phyloP scores from a whole-genome alignment of 1,139 yeast genomes.

The Debaryomyces psychrophilus region DNA sequence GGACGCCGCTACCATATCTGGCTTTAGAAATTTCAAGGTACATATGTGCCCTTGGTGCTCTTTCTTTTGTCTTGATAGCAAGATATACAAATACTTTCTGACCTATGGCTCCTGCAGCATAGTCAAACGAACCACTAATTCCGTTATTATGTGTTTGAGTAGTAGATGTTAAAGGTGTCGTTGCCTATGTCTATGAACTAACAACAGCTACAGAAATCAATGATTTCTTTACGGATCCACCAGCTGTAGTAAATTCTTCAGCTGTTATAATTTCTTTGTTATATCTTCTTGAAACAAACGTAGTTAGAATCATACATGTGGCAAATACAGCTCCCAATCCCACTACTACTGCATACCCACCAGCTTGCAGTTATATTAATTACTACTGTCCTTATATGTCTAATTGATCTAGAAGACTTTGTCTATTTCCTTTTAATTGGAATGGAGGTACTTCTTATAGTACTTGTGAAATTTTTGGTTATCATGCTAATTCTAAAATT shows the following conservation, averaged over 20 bases:
- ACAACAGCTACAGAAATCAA: slow-evolving; percentile 81
- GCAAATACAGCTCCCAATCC: slow-evolving; percentile 88
- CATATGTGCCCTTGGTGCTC: slow-evolving; percentile 62
- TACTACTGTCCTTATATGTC: too few species aligned
- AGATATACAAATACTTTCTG: slow-evolving; percentile 55
- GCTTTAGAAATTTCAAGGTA: slow-evolving; percentile 56
- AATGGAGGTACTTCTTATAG: neutral
- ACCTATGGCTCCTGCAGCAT: slow-evolving; percentile 58
- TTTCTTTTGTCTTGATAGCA: slow-evolving; percentile 59
- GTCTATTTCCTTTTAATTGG: neutral
- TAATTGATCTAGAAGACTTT: neutral
- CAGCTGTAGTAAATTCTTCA: slow-evolving; percentile 88
- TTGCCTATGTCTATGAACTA: slow-evolving; percentile 94
- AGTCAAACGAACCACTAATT: slow-evolving; percentile 57
- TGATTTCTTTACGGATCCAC: slow-evolving; percentile 64
- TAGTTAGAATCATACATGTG: slow-evolving; percentile 73
- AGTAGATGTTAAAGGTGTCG: slow-evolving; percentile 75
- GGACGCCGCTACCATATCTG: slow-evolving; percentile 61
- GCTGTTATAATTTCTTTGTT: slow-evolving; percentile 83
- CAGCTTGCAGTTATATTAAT: slow-evolving; percentile 53
- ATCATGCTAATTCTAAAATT: too few species aligned
- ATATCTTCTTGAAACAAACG: slow-evolving; percentile 70
- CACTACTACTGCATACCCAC: slow-evolving; percentile 91
- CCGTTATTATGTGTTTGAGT: slow-evolving; percentile 81
- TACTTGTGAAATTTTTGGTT: neutral